Base-by-base conservation (phyloP, 2,329 filamentous ascomycete genomes). In the Colletotrichum salicis region DNA sequence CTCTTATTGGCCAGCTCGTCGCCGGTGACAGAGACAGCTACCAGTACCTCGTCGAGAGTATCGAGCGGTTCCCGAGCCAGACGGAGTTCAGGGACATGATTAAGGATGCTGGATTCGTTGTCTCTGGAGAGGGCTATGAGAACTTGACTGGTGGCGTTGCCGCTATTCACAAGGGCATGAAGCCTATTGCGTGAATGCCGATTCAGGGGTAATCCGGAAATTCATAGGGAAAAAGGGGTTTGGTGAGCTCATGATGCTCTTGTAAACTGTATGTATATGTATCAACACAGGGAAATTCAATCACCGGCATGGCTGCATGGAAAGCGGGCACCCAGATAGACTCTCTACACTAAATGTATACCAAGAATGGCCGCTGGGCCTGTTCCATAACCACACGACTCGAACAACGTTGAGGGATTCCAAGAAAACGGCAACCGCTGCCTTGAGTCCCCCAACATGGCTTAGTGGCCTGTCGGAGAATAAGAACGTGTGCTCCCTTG, bases 21-120 rank as follows among this genome's bases (percentile, higher is more conserved):
- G 96, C 96, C 1, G 94, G 94, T 7, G 97, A 99, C 80, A 88
- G 96, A 68, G 96, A 97, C 79, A 97, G 94, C 80, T 99, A 99
- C 82, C 96, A 99, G 86, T 99, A 99, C 83, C 87, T 99, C 11
- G 96, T 99, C 11, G 96, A 99, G 87, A 98, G 95, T 82, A 99
- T 99, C 81, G 95, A 98, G 83, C 87, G 89, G 59, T 98, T 98
- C 80, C 97, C 96, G 0, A 92, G 86, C 76, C 97, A 99, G 85
- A 88, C 91, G 64, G 91, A 94, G 75, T 99, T 97, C 79, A 89
- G 92, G 75, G 87, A 90, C 41, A 95, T 97, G 93, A 96, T 97
- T 78, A 82, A 89, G 75, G 89, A 92, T 31, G 96, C 94, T 3
- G 96, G 96, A 1, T 99, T 99, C 79, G 85, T 93, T 74, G 90